A percentile compares a stretch with the other conserved stretches of the same genome.
phyloP scores from a whole-genome alignment of 768 basidiomycete genomes.

The Lentinula detonsa region DNA sequence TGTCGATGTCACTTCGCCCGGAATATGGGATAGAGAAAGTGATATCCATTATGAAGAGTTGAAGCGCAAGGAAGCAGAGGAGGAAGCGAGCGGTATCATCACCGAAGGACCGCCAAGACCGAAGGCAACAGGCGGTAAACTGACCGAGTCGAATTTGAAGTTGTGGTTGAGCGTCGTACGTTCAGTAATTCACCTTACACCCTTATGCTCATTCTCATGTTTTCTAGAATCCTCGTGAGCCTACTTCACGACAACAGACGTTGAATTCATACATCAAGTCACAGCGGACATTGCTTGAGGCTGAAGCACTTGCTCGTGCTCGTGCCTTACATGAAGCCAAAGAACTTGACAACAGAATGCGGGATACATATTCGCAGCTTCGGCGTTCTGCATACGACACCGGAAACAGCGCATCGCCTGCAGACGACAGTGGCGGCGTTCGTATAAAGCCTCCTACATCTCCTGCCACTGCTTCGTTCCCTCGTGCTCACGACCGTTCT shows the following conservation, averaged over 20 bases:
- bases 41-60: constrained; percentile 80
- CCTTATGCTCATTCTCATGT: constrained; percentile 8
- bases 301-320: constrained; percentile 74
- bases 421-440: constrained; percentile 58
- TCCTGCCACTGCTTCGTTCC: constrained; percentile 25
- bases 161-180: constrained; percentile 76
- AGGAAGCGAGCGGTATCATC: constrained; percentile 46
- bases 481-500: constrained; percentile 36
- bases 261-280: constrained; percentile 77
- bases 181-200: constrained; percentile 11
- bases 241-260: constrained; percentile 77
- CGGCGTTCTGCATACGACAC: constrained; percentile 75
- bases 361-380: constrained; percentile 74
- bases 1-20: constrained; percentile 80
- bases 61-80: constrained; percentile 63
- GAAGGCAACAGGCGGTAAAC: constrained; percentile 55
- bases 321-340: constrained; percentile 75
- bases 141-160: constrained; percentile 76
- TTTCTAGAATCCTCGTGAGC: constrained; percentile 83
- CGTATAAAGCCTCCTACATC: constrained; percentile 63
- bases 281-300: constrained; percentile 75
- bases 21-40: constrained; percentile 89
- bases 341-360: constrained; percentile 68
- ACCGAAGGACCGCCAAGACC: constrained; percentile 54
- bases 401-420: constrained; percentile 36